Evolutionary conservation across 1,284 basidiomycete genomes (phyloP), one percentile per base, ranked within the genome.

Genomic region (Moesziomyces globuligerus): DNA sequence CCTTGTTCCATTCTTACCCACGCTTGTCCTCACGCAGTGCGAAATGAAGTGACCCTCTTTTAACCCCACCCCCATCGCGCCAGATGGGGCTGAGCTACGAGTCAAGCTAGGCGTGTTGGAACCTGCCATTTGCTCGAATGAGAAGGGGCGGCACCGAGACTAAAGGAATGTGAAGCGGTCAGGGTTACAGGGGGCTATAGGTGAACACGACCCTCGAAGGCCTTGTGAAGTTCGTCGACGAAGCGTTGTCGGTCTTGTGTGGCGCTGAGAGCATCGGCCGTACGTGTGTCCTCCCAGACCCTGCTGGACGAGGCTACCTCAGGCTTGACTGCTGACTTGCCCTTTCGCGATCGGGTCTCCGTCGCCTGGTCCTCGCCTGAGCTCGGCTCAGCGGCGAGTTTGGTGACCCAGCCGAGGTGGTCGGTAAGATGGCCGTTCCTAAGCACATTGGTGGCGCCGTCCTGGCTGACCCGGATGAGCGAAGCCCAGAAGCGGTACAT

Each of bases 381-480:
- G 7, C 32, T 17, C 1, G 32, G 15, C 3, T 17, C 32, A 34
- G 17, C 15, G 10, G 32, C 32, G 32, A 34, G 32, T 7, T 17
- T 34, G 15, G 15, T 34, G 4, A 34, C 32, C 15, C 17, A 13
- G 3, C 13, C 32, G 1, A 34, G 32, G 7, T 34, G 32, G 15
- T 34, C 15, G 13, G 15, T 13, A 13, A 34, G 32, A 34, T 34
- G 32, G 6, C 32, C 32, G 5, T 17, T 34, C 7, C 32, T 34
- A 6, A 34, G 17, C 15, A 34, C 41, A n/a, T 53, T 18, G 0
- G 11, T 13, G 0, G 29, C 18, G 3, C 10, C 15, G 4, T 15
- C 13, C 26, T 66, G 43, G 15, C 48, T 36, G 1, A 55, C 36
- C 13, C 13, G 39, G 18, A 66, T 21, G 11, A 66, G 40, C 1